A percentile compares a stretch with the other conserved stretches of the same genome.
Evolutionary conservation across 2,329 filamentous ascomycete species (phyloP).

Genomic region (Fusarium cyanostomum): DNA sequence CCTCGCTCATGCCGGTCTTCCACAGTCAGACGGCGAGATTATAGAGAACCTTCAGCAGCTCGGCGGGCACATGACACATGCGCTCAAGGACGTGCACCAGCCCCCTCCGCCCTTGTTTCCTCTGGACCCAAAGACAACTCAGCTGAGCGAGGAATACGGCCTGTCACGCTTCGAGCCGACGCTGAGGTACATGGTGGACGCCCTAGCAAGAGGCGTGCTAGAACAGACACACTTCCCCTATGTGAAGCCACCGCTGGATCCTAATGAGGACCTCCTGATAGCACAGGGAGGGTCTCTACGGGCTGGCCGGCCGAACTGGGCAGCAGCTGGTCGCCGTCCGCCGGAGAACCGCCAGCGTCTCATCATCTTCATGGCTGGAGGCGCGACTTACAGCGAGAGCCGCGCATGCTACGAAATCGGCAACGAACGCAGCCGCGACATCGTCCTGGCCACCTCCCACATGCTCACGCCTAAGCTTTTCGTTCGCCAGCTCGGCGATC

Average conservation of each 20-base stretch:
- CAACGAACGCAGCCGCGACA: conserved; percentile 75
- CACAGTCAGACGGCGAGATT: conserved; percentile 75
- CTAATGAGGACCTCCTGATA: conserved; percentile 66
- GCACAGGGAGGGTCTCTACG: conserved; percentile 79
- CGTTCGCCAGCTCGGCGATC: conserved; percentile 81
- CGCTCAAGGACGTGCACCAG: conserved; percentile 79
- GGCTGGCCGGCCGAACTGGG: conserved; percentile 95
- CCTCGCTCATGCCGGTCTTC: conserved; percentile 82
- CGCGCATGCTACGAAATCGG: conserved; percentile 90
- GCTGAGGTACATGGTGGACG: conserved; percentile 84
- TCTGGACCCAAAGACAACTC: conserved; percentile 65
- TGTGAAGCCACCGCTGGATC: conserved; percentile 73
- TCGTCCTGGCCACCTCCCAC: conserved; percentile 90
- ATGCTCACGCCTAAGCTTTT: conserved; percentile 91
- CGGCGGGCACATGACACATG: conserved; percentile 75
- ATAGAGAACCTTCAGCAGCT: conserved; percentile 83
- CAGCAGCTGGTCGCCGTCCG: conserved; percentile 77
- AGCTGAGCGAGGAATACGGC: conserved; percentile 77
- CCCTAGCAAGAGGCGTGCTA: conserved; percentile 72
- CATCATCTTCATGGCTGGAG: conserved; percentile 94
- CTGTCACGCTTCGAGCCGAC: conserved; percentile 88
- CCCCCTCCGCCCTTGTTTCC: conserved; percentile 75
- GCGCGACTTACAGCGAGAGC: conserved; percentile 91
- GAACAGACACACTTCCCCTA: conserved; percentile 76
- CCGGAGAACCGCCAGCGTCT: conserved; percentile 86